Base-by-base conservation (phyloP, 768 basidiomycete genomes). In the Tulasnella sp. region DNA sequence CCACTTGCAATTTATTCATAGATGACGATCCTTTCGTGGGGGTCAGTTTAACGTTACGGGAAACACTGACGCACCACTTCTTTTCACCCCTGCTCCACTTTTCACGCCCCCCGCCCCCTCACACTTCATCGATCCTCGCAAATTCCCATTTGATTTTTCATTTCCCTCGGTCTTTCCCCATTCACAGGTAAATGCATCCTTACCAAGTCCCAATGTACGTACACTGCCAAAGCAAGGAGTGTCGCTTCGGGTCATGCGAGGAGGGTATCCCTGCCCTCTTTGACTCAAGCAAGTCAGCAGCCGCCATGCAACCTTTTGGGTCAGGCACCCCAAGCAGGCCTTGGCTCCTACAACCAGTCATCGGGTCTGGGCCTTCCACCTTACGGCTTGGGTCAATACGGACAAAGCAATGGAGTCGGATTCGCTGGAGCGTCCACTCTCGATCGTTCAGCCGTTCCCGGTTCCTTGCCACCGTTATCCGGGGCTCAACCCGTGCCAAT, bases 171-270 rank as follows among this genome's bases (percentile, higher is more conserved):
- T 22, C 15, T 29, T n/a, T 39, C 17, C 38, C 29, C n/a, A 31
- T 15, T 67, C 67, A 67, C 39, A 78, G 76, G 70, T 15, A 76
- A 76, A 67, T 78, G 77, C 70, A n/a, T 67, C 36, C 70, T 76
- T 37, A 49, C 71, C 71, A 76, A 73, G 39, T 37, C 67, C 15
- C 58, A 42, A 11, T 78, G 78, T 72, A 77, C 76, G 7, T 78
- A 76, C 71, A 72, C 29, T 49, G 67, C 38, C 72, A 74, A 40
- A 19, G 31, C 52, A 9, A 31, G 42, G 52, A 31, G 45, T n/a
- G 52, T 64, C 3, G 29, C 70, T 1, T 25, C 34, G 19, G 37
- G 37, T 38, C 34, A 29, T 36, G 17, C 25, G 34, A 29, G 71
- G 0, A 19, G 71, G 15, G 37, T 40, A 19, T 72, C 71, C 15